These are phyloP conservation scores for Hypoxylon rickii DNA, from an alignment of 495 filamentous ascomycete genomes.

Conservation along the genomic window DNA sequence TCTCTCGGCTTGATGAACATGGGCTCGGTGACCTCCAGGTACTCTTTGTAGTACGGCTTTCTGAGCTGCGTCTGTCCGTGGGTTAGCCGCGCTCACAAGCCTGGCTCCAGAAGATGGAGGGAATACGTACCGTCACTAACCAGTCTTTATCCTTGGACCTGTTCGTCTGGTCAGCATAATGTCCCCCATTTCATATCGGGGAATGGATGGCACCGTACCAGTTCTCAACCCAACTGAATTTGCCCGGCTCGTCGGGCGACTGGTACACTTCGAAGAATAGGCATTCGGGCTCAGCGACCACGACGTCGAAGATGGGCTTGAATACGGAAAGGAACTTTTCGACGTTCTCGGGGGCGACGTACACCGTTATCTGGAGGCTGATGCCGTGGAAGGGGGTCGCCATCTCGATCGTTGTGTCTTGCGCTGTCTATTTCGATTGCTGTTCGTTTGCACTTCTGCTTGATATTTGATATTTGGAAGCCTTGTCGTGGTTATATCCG, in stretches of 20 bases:
- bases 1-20: constrained; percentile 55
- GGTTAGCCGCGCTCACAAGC: constrained; percentile 7
- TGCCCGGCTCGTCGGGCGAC: constrained; percentile 46
- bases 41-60: constrained; percentile 57
- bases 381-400: constrained; percentile 10
- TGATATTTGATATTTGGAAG: no score
- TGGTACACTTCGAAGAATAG: constrained; percentile 56
- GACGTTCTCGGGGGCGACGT: constrained; percentile 48
- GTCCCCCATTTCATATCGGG: no score
- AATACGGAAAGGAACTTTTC: constrained; percentile 48
- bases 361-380: constrained; percentile 50
- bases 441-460: background rate
- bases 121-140: constrained; percentile 44
- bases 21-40: constrained; percentile 50
- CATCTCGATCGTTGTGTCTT: background rate
- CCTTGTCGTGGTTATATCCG: no score
- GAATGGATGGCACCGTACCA: constrained; percentile 34
- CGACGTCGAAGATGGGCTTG: constrained; percentile 46
- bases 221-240: constrained; percentile 53
- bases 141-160: constrained; percentile 46
- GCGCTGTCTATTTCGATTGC: background rate
- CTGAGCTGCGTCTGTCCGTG: constrained; percentile 48
- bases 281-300: constrained; percentile 52
- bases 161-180: constrained; percentile 12
- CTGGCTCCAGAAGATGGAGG: background rate